phyloP scores from a whole-genome alignment of 2,329 filamentous ascomycete species.

The Colletotrichum orchidophilum region DNA sequence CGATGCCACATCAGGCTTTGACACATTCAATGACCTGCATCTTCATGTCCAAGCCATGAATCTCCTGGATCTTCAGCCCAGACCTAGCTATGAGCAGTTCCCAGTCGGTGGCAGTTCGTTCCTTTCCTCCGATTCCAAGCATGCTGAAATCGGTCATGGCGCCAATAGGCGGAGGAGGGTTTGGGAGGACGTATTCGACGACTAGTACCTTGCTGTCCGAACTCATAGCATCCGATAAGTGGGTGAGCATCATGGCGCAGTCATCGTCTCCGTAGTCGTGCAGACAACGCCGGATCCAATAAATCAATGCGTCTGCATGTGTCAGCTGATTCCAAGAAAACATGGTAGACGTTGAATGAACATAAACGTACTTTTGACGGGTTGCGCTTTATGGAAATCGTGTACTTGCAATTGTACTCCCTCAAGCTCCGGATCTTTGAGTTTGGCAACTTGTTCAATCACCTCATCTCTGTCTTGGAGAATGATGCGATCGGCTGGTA shows the following conservation, averaged over 20 bases:
- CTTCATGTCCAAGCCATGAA: slow-evolving; percentile 30
- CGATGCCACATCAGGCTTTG: not conserved
- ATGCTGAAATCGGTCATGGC: slow-evolving; percentile 43
- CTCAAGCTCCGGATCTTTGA: slow-evolving; percentile 5
- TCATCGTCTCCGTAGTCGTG: slow-evolving; percentile 49
- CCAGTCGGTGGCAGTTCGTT: slow-evolving; percentile 41
- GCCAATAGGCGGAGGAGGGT: slow-evolving; percentile 37
- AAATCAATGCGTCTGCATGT: slow-evolving; percentile 44
- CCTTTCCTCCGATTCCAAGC: slow-evolving; percentile 44
- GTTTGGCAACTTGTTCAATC: slow-evolving; percentile 9
- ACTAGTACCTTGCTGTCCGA: slow-evolving; percentile 45
- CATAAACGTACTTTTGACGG: slow-evolving; percentile 24
- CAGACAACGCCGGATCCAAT: slow-evolving; percentile 47
- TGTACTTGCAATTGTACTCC: slow-evolving; percentile 1
- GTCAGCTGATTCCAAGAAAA: slow-evolving; percentile 6
- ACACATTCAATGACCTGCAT: slow-evolving; percentile 29
- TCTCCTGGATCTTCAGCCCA: slow-evolving; percentile 40
- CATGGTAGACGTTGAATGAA: not conserved
- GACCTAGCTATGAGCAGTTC: slow-evolving; percentile 36
- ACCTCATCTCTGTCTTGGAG: slow-evolving; percentile 37
- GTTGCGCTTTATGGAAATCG: slow-evolving; percentile 37
- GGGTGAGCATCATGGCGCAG: slow-evolving; percentile 42
- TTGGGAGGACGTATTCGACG: slow-evolving; percentile 41
- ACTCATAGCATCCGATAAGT: slow-evolving; percentile 42
- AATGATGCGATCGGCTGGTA: slow-evolving; percentile 18